Conservation (phyloP, 2,329 filamentous ascomycete species). For the Colletotrichum simmondsii region DNA sequence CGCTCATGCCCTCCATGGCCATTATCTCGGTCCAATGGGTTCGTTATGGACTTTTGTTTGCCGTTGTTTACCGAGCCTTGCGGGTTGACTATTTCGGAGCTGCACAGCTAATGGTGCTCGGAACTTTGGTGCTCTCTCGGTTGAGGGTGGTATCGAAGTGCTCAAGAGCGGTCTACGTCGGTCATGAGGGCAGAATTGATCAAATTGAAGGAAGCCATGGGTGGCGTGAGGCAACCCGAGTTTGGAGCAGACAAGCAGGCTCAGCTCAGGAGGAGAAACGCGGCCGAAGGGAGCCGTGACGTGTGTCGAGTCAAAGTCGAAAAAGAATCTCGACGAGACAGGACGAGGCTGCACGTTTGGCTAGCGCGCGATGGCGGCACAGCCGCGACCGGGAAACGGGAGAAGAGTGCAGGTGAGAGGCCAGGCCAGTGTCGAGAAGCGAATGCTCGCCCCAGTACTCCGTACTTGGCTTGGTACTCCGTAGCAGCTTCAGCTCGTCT, state of each 20-base stretch:
- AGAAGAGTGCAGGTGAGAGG: background rate
- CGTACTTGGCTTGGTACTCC: too few relatives aligned
- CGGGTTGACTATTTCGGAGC: background rate
- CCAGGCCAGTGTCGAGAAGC: background rate
- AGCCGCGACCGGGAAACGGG: constrained; percentile 8
- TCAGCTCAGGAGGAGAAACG: background rate
- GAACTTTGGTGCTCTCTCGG: background rate
- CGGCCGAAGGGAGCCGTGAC: background rate
- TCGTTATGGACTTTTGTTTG: background rate
- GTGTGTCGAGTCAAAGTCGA: background rate
- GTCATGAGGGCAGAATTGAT: background rate
- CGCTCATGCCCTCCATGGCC: constrained; percentile 23
- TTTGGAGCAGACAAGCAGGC: constrained; percentile 7
- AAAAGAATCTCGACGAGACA: background rate
- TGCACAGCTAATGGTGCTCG: background rate
- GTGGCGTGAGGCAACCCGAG: constrained; percentile 12
- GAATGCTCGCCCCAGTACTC: background rate
- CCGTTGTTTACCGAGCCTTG: background rate
- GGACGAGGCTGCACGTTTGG: constrained; percentile 23
- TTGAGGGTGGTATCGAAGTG: background rate
- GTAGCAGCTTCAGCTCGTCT: background rate
- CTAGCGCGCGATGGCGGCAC: constrained; percentile 22
- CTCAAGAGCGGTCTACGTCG: background rate
- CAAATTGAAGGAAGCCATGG: constrained; percentile 11
- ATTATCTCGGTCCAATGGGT: background rate